Evolutionary conservation across 2,329 filamentous ascomycete species (phyloP).

Genomic region (Aspergillus tanneri): DNA sequence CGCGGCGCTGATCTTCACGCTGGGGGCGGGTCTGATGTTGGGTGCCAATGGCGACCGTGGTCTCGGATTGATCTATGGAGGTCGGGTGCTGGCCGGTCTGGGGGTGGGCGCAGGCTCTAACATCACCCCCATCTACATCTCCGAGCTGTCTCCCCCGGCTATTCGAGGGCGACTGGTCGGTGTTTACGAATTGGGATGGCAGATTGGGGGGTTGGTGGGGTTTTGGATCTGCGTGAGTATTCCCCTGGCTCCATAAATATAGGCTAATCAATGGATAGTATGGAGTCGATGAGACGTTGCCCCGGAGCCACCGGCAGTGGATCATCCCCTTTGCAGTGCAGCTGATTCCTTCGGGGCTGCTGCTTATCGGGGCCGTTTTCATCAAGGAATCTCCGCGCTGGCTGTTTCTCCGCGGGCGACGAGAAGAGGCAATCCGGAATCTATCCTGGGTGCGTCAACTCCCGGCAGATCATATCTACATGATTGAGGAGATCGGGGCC

Average conservation of each 20-base stretch:
- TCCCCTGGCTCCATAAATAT: background rate
- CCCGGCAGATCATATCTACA: slow-evolving; percentile 55
- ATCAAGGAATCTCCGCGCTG: slow-evolving; percentile 67
- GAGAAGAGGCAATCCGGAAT: slow-evolving; percentile 62
- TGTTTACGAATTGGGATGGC: slow-evolving; percentile 58
- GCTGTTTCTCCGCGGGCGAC: slow-evolving; percentile 66
- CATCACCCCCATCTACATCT: slow-evolving; percentile 61
- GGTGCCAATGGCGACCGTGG: slow-evolving; percentile 62
- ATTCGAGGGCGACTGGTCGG: slow-evolving; percentile 61
- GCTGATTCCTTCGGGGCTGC: slow-evolving; percentile 42
- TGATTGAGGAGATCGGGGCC: slow-evolving; percentile 69
- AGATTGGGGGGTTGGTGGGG: slow-evolving; percentile 51
- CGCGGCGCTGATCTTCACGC: slow-evolving; percentile 63
- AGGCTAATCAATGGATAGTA: slow-evolving; percentile 41
- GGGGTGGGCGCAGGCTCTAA: slow-evolving; percentile 58
- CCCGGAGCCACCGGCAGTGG: slow-evolving; percentile 39
- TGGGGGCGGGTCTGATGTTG: slow-evolving; percentile 72
- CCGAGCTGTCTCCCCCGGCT: slow-evolving; percentile 57
- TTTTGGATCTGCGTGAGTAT: slow-evolving; percentile 52
- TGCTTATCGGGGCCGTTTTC: slow-evolving; percentile 58
- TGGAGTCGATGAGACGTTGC: slow-evolving; percentile 49
- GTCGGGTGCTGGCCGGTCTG: slow-evolving; percentile 58
- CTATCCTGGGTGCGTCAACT: slow-evolving; percentile 49
- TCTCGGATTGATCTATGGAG: slow-evolving; percentile 60
- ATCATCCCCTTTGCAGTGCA: slow-evolving; percentile 45